Base-by-base conservation (phyloP, 805 yeast genomes). In the Kodamaea lidongshanica region DNA sequence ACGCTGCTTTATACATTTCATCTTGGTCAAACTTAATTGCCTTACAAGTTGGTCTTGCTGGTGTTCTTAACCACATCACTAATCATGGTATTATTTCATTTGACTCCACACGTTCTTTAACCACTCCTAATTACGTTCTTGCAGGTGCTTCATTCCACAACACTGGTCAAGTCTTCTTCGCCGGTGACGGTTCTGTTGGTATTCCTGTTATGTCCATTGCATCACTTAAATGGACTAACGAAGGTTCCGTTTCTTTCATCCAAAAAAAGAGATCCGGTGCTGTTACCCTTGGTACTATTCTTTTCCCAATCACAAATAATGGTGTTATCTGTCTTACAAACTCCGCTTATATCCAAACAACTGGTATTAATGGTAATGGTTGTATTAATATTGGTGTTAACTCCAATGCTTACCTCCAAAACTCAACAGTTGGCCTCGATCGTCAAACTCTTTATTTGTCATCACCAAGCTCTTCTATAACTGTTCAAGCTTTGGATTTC, bases 331-430 rank as follows among this genome's bases (percentile, higher is more conserved):
- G 60, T 40, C 45, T 56, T 25, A 16, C 32, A 29, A 52, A 47
- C 23, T 30, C 40, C 15, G 27, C 28, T 3, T 54, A 46, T 33
- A 21, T 28, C n/a, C 59, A 54, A 38, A 33, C 44, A 1, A 41
- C 52, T n/a, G 24, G 23, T 16, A 39, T 56, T 21, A 4, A n/a
- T 2, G 60, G 60, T 20, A 15, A 35, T 14, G 61, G 61, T 23
- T 56, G 61, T 43, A 39, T 52, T 13, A 37, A 30, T 25, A 41
- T 44, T 15, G 50, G 45, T 7, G 10, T 4, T 10, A 25, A 29
- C 8, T 34, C 45, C 20, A 31, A 14, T 16, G 16, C 41, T 6
- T 38, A 37, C 34, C 30, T 34, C 13, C 38, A 35, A 19, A 34
- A 32, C 24, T 30, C 39, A 0, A 25, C 28, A 10, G n/a, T n/a